Evolutionary conservation across 352 stramenopile genomes (phyloP).

Genomic region (Globisporangium irregulare): DNA sequence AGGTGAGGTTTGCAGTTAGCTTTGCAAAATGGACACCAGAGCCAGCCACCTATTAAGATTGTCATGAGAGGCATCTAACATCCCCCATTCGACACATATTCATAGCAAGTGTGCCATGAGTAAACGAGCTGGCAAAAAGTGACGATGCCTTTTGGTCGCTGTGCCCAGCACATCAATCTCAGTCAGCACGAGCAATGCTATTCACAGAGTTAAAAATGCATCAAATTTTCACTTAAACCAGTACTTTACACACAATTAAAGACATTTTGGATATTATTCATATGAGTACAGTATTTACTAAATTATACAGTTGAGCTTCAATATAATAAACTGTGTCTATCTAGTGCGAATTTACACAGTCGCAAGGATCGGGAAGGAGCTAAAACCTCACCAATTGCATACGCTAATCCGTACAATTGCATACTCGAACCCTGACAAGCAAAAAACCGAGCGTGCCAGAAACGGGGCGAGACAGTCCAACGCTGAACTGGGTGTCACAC

Average conservation of each 20-base stretch:
- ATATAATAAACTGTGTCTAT: background rate
- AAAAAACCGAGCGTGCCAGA: background rate
- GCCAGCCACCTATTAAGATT: background rate
- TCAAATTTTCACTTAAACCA: background rate
- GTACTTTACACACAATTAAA: background rate
- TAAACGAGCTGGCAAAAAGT: background rate
- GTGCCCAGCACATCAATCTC: background rate
- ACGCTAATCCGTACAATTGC: background rate
- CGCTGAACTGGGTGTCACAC: constrained; percentile 8
- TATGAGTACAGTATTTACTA: too few relatives aligned
- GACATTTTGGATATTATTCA: too few relatives aligned
- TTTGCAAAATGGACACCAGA: background rate
- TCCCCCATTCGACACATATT: background rate
- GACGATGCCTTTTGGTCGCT: background rate
- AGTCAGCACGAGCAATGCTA: background rate
- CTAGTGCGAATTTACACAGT: background rate
- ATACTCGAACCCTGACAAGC: background rate
- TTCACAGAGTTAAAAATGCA: background rate
- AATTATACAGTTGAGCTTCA: too few relatives aligned
- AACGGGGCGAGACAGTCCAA: constrained; percentile 14
- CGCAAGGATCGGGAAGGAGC: constrained; percentile 4
- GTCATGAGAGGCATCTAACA: background rate
- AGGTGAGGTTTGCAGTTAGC: too few relatives aligned
- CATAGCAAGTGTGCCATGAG: too few relatives aligned
- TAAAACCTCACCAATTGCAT: constrained; percentile 2